Percentiles rank a stretch among this genome's conserved stretches.
Evolutionary conservation across 2,329 filamentous ascomycete genomes (phyloP).

Genomic region (Fusarium sp.): DNA sequence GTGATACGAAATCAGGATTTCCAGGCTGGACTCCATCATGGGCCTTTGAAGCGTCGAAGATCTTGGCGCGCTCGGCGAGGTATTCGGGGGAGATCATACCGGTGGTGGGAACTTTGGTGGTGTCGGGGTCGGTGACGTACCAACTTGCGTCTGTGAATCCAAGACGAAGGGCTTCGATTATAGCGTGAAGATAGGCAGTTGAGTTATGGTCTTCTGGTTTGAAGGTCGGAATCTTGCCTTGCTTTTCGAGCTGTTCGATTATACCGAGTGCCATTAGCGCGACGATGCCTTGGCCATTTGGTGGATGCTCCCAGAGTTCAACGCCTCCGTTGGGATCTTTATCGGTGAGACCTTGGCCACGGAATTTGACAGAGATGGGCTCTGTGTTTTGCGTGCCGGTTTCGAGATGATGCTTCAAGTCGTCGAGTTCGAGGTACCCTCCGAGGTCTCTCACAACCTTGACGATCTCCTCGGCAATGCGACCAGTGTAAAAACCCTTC

Average conservation of each 20-base stretch:
- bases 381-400: slow-evolving; percentile 80
- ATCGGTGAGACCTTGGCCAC: slow-evolving; percentile 64
- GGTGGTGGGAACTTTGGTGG: slow-evolving; percentile 74
- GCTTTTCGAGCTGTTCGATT: slow-evolving; percentile 83
- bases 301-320: slow-evolving; percentile 95
- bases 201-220: slow-evolving; percentile 80
- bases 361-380: slow-evolving; percentile 84
- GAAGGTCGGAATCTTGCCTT: slow-evolving; percentile 80
- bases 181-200: slow-evolving; percentile 81
- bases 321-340: slow-evolving; percentile 62
- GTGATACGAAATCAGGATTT: slow-evolving; percentile 63
- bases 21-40: slow-evolving; percentile 75
- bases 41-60: slow-evolving; percentile 68
- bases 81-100: slow-evolving; percentile 79
- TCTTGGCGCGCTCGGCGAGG: slow-evolving; percentile 73
- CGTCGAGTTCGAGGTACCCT: slow-evolving; percentile 81
- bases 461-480: slow-evolving; percentile 83
- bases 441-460: slow-evolving; percentile 81
- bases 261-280: slow-evolving; percentile 95
- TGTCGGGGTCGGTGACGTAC: slow-evolving; percentile 88
- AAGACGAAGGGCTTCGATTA: slow-evolving; percentile 89
- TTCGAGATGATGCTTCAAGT: slow-evolving; percentile 79
- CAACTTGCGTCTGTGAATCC: slow-evolving; percentile 90
- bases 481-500: slow-evolving; percentile 89
- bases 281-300: slow-evolving; percentile 95